Evolutionary conservation across 148 eudicot genomes (phyloP).

Genomic region (Chenopodium berlandieri): DNA sequence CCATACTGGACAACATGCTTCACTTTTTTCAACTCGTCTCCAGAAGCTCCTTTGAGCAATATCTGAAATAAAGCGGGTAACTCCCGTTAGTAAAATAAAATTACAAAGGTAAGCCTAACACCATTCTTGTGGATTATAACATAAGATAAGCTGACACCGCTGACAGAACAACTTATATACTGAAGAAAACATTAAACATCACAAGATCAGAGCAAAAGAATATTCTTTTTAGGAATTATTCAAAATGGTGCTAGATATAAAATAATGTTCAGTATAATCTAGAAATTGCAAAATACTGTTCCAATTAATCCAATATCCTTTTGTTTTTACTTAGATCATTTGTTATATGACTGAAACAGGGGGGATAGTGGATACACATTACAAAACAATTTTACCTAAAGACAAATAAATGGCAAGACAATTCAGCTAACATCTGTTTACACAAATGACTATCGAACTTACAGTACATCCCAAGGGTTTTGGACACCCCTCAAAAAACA

Average conservation of each 20-base stretch:
- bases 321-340: too few species aligned
- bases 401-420: background rate
- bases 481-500: slow-evolving; percentile 98
- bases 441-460: slow-evolving; percentile 32
- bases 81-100: background rate
- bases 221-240: background rate
- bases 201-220: background rate
- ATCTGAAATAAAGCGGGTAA: slow-evolving; percentile 50
- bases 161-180: background rate
- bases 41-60: slow-evolving; percentile 86
- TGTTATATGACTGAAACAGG: too few species aligned
- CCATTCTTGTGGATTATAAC: background rate
- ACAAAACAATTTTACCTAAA: background rate
- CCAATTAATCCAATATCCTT: background rate
- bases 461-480: slow-evolving; percentile 97
- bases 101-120: background rate
- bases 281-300: background rate
- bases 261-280: background rate
- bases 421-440: background rate
- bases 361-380: too few species aligned
- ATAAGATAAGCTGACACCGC: background rate
- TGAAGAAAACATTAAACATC: background rate
- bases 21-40: slow-evolving; percentile 94
- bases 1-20: slow-evolving; percentile 93
- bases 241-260: background rate